phyloP scores from a whole-genome alignment of 192 early-diverging fungal genomes.

The Phycomyces nitens region DNA sequence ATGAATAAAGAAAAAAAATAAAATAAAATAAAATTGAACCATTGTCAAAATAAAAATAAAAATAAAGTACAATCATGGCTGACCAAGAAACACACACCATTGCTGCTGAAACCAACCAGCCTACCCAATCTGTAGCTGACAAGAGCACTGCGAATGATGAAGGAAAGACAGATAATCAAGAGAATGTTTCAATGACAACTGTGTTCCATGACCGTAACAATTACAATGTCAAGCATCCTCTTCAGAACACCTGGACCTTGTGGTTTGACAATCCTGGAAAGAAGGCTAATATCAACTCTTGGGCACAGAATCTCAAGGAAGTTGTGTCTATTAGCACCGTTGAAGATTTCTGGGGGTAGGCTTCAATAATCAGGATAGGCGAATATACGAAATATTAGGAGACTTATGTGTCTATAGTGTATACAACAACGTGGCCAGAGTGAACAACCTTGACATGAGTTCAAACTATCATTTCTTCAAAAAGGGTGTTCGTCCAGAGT shows the following conservation, averaged over 20 bases:
- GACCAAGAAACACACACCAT: slow-evolving; percentile 18
- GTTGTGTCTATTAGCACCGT: slow-evolving; percentile 88
- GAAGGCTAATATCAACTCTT: slow-evolving; percentile 70
- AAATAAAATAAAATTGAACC: background rate
- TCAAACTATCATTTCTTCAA: slow-evolving; percentile 97
- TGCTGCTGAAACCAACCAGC: background rate
- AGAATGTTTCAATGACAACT: slow-evolving; percentile 34
- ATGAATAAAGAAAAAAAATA: background rate
- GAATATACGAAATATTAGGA: background rate
- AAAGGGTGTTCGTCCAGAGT: slow-evolving; percentile 86
- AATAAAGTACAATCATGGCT: slow-evolving; percentile 6
- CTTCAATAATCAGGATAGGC: background rate
- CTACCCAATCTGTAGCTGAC: slow-evolving; percentile 2
- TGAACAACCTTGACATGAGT: slow-evolving; percentile 65
- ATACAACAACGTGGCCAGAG: slow-evolving; percentile 82
- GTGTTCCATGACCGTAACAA: slow-evolving; percentile 60
- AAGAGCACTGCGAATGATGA: background rate
- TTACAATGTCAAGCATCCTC: slow-evolving; percentile 86
- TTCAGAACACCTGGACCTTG: slow-evolving; percentile 89
- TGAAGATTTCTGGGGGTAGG: slow-evolving; percentile 96
- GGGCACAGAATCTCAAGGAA: slow-evolving; percentile 87
- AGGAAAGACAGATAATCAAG: background rate
- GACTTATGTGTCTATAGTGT: slow-evolving; percentile 8
- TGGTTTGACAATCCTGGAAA: slow-evolving; percentile 92
- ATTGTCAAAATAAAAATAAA: background rate